Evolutionary conservation across 441 rosid species (phyloP).

Genomic region (Adansonia gregorii): DNA sequence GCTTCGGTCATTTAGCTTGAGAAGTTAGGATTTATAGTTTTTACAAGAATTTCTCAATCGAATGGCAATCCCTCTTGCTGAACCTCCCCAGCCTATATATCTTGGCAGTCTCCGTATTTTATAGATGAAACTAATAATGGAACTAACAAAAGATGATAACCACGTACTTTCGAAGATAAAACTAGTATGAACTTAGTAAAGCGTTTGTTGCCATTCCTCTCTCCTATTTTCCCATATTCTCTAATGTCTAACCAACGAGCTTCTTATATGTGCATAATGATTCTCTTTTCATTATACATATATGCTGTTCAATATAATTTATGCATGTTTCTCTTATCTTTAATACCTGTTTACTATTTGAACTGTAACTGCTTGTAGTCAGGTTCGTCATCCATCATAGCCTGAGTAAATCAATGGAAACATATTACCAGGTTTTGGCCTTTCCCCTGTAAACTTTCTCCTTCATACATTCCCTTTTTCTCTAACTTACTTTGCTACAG

Average conservation of each 20-base stretch:
- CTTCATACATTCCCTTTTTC: constrained; percentile 30
- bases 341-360: constrained; percentile 10
- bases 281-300: background rate
- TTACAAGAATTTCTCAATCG: background rate
- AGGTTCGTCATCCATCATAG: constrained; percentile 99
- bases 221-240: background rate
- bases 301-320: constrained; percentile 3
- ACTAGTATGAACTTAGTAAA: constrained; percentile 14
- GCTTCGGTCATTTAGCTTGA: background rate
- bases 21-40: constrained; percentile 10
- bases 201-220: constrained; percentile 5
- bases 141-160: background rate
- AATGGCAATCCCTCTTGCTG: constrained; percentile 11
- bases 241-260: constrained; percentile 11
- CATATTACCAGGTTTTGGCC: constrained; percentile 86
- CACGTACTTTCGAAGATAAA: background rate
- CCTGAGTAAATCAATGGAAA: constrained; percentile 98
- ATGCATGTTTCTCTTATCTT: background rate
- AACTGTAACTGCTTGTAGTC: constrained; percentile 56
- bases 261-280: background rate
- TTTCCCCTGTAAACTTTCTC: constrained; percentile 27
- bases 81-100: background rate
- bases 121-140: background rate
- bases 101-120: constrained; percentile 18
- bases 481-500: constrained; percentile 49